Percentiles rank a stretch among this genome's conserved stretches.
These are phyloP conservation scores for Starmerella kuoi DNA, from an alignment of 805 yeast species.

Conservation along the genomic window DNA sequence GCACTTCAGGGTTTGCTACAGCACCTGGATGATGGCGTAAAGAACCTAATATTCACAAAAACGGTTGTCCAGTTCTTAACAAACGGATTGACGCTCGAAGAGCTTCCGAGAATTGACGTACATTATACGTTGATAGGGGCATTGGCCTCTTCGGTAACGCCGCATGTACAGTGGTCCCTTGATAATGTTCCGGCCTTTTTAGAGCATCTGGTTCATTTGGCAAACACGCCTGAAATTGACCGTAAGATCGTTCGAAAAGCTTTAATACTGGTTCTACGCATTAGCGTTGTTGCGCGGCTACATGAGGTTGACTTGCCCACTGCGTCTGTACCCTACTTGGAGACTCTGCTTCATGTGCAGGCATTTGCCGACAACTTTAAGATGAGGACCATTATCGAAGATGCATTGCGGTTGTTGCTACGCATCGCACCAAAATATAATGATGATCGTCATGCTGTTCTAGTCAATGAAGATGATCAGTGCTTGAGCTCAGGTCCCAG, in stretches of 20 bases:
- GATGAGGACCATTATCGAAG: slow-evolving; percentile 11
- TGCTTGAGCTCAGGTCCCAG: slow-evolving; percentile 5
- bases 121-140: slow-evolving; percentile 9
- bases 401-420: slow-evolving; percentile 15
- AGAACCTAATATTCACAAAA: slow-evolving; percentile 7
- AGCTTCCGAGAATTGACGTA: slow-evolving; percentile 8
- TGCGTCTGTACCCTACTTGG: slow-evolving; percentile 9
- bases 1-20: slow-evolving; percentile 15
- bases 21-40: slow-evolving; percentile 6
- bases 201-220: not conserved
- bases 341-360: slow-evolving; percentile 10
- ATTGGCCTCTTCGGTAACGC: slow-evolving; percentile 5
- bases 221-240: not conserved
- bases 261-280: slow-evolving; percentile 12
- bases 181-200: slow-evolving; percentile 9
- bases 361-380: slow-evolving; percentile 11
- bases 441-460: not conserved
- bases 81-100: slow-evolving; percentile 1
- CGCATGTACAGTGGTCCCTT: slow-evolving; percentile 11
- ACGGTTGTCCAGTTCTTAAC: slow-evolving; percentile 9
- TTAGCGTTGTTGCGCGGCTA: slow-evolving; percentile 12
- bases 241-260: slow-evolving; percentile 5
- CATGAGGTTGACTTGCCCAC: slow-evolving; percentile 7
- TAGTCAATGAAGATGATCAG: not conserved
- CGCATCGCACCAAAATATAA: slow-evolving; percentile 1